phyloP scores from a whole-genome alignment of 2,329 filamentous ascomycete species.

The Podosphaera xanthii region DNA sequence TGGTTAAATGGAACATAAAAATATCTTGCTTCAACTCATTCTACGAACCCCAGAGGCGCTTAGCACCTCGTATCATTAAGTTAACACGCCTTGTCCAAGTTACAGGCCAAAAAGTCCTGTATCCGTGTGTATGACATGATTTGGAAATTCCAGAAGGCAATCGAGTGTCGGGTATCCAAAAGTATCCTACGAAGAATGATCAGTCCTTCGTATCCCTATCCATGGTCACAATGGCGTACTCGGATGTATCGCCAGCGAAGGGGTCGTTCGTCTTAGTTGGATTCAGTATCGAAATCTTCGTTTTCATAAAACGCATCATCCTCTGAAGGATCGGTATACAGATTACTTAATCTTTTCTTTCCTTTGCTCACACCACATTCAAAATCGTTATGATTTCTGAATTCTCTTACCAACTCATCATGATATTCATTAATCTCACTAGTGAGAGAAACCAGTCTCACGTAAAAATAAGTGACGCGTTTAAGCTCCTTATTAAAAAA shows the following conservation, averaged over 20 bases:
- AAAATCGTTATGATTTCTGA: conserved; percentile 17
- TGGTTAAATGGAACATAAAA: too few relatives aligned
- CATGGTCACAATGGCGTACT: too few relatives aligned
- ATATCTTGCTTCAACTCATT: too few relatives aligned
- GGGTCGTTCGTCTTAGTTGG: background rate
- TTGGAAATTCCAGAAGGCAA: too few relatives aligned
- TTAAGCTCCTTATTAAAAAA: conserved; percentile 90
- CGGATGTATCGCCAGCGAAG: background rate
- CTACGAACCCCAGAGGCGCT: too few relatives aligned
- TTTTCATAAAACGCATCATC: background rate
- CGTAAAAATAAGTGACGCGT: conserved; percentile 80
- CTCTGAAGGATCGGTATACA: background rate
- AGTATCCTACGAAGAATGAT: too few relatives aligned
- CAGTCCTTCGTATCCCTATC: too few relatives aligned
- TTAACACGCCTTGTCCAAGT: too few relatives aligned
- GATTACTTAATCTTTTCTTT: background rate
- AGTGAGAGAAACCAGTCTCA: conserved; percentile 66
- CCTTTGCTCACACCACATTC: conserved; percentile 10
- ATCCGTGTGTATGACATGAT: too few relatives aligned
- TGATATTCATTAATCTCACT: conserved; percentile 33
- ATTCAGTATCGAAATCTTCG: background rate
- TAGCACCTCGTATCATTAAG: too few relatives aligned
- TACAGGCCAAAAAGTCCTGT: too few relatives aligned
- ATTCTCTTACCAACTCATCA: conserved; percentile 14
- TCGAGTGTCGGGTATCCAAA: too few relatives aligned